Percentiles rank a stretch among this genome's conserved stretches.
These are phyloP conservation scores for Hypoxylon fuscum DNA, from an alignment of 495 filamentous ascomycete genomes.

Conservation along the genomic window DNA sequence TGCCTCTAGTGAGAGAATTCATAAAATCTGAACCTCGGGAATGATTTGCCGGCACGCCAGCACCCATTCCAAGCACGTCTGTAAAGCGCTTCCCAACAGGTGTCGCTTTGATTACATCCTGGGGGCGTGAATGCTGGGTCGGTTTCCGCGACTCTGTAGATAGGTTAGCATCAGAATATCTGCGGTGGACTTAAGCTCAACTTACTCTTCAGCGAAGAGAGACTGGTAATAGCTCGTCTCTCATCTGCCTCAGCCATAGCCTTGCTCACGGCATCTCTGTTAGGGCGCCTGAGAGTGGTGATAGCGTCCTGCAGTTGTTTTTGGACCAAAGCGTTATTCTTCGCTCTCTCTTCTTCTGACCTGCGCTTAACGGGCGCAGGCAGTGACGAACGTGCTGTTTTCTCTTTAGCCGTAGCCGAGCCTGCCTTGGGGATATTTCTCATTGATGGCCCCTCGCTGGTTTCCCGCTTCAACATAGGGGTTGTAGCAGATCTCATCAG, in stretches of 20 bases:
- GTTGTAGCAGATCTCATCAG: slow-evolving; percentile 77
- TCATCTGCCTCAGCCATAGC: slow-evolving; percentile 76
- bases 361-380: slow-evolving; percentile 29
- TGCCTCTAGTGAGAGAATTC: no score
- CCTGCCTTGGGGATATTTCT: slow-evolving; percentile 58
- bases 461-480: slow-evolving; percentile 69
- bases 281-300: slow-evolving; percentile 82
- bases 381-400: slow-evolving; percentile 10
- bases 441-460: slow-evolving; percentile 65
- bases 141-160: slow-evolving; percentile 70
- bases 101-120: slow-evolving; percentile 78
- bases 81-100: slow-evolving; percentile 67
- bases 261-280: slow-evolving; percentile 78
- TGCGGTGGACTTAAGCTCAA: slow-evolving; percentile 3
- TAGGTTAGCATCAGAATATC: slow-evolving; percentile 37
- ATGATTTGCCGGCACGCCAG: background rate
- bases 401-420: slow-evolving; percentile 51
- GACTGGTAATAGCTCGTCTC: slow-evolving; percentile 58
- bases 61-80: slow-evolving; percentile 48
- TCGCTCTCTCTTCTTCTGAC: slow-evolving; percentile 67
- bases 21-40: no score
- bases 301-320: slow-evolving; percentile 88
- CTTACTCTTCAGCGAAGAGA: slow-evolving; percentile 53
- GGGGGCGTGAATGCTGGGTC: slow-evolving; percentile 61
- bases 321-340: slow-evolving; percentile 78